A percentile compares a stretch with the other conserved stretches of the same genome.
These are phyloP conservation scores for Diaporthe vexans DNA, from an alignment of 2,329 filamentous ascomycete genomes.

Conservation along the genomic window DNA sequence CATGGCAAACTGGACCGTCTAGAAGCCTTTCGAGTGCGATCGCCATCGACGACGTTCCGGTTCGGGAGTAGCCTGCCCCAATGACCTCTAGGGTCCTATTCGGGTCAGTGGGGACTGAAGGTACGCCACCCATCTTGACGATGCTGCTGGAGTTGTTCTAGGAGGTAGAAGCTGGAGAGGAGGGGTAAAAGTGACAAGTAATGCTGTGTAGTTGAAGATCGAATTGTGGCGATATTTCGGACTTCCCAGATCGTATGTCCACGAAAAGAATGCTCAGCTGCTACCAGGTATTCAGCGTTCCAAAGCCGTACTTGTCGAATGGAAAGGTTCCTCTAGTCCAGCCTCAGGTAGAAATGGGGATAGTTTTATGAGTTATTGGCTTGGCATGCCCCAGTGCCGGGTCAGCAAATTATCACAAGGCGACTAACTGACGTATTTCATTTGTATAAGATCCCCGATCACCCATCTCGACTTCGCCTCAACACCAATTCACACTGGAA, in stretches of 20 bases:
- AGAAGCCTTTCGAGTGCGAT: conserved; percentile 25
- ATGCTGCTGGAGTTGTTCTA: not conserved
- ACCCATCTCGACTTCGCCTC: not conserved
- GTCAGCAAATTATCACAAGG: not conserved
- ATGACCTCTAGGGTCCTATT: conserved; percentile 32
- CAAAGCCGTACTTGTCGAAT: not conserved
- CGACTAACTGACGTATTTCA: not conserved
- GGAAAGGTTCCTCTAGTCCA: not conserved
- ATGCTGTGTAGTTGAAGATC: not conserved
- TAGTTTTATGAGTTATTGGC: not conserved
- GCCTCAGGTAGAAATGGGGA: conserved; percentile 8
- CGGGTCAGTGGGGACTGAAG: conserved; percentile 22
- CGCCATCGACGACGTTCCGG: conserved; percentile 25
- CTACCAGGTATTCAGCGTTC: too few relatives aligned
- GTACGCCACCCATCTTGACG: conserved; percentile 26
- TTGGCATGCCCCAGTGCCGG: not conserved
- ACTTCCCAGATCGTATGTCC: not conserved
- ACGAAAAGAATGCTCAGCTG: not conserved
- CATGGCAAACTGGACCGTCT: conserved; percentile 13
- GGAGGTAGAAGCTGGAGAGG: not conserved
- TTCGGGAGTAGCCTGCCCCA: conserved; percentile 29
- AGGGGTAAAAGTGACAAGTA: not conserved
- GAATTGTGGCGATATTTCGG: not conserved
- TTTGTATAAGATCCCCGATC: conserved; percentile 1
- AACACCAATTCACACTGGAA: not conserved